Base-by-base conservation (phyloP, 805 yeast genomes). In the Yarrowia sp. region DNA sequence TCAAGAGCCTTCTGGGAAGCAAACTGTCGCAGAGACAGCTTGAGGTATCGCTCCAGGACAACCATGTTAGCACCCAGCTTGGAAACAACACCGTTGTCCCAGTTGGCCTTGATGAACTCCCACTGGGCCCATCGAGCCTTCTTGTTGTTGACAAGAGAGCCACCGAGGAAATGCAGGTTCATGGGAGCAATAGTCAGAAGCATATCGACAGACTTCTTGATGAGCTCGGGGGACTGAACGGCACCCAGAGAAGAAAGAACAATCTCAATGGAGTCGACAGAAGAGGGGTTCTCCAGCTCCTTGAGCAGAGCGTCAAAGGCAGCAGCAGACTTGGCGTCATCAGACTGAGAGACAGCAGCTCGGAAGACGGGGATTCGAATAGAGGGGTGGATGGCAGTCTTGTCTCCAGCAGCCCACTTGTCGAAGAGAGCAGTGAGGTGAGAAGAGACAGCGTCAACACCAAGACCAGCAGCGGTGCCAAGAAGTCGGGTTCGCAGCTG, bases 401-500 rank as follows among this genome's bases (percentile, higher is more conserved):
- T 75, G 74, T 84, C 84, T 45, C 87, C 87, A 15, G 76, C 77
- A 58, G 80, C 75, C 70, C 73, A 84, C 42, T 78, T 77, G 7
- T 74, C 77, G 66, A 78, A 77, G 19, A 70, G 73, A 42, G 70
- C 65, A 43, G 86, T 84, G 64, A 82, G 84, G 66, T 80, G 78
- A 48, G 79, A 83, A 38, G 81, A 76, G 67, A 84, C 86, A 16
- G 78, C 78, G 67, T 79, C 75, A 73, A 85, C 85, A 69, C 82
- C 84, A 35, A 87, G 80, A 59, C 79, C 77, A 52, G 85, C 86
- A 48, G 93, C 92, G 56, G 87, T 77, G 26, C 84, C 81, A 70
- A 87, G 87, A 73, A 89, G 79, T 42, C 85, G 79, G 14, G 88
- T 80, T 76, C 89, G 89, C 77, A 90, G 82, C 78, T 87, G 86